Percentiles rank a stretch among this genome's conserved stretches.
Evolutionary conservation across 2,329 filamentous ascomycete genomes (phyloP).

Genomic region (Ophiostoma sp.): DNA sequence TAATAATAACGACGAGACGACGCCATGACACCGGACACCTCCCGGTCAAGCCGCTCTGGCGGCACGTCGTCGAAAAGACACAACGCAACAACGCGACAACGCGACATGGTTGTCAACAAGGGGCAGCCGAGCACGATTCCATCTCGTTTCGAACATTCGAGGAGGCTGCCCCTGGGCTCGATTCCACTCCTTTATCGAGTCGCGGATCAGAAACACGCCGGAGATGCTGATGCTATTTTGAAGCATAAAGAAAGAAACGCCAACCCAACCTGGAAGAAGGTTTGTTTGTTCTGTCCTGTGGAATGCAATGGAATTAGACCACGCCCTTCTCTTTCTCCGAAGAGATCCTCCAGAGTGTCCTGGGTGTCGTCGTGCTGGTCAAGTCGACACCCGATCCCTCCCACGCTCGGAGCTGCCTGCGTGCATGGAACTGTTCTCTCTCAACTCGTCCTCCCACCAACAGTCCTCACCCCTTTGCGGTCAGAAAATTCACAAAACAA

Average conservation of each 20-base stretch:
- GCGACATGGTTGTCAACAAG: background rate
- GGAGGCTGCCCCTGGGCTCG: slow-evolving; percentile 12
- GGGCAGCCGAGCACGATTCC: background rate
- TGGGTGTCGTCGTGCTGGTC: slow-evolving; percentile 7
- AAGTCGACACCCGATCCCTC: background rate
- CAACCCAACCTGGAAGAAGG: background rate
- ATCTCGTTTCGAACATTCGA: background rate
- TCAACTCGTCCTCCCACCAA: background rate
- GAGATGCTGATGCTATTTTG: background rate
- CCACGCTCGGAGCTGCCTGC: slow-evolving; percentile 4
- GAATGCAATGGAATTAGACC: background rate
- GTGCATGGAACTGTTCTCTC: slow-evolving; percentile 1
- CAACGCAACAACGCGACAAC: background rate
- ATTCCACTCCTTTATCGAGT: slow-evolving; percentile 21
- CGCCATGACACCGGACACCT: background rate
- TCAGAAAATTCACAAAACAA: slow-evolving; percentile 2
- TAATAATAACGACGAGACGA: background rate
- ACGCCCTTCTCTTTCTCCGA: background rate
- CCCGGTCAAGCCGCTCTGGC: too few species aligned
- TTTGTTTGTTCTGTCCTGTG: background rate
- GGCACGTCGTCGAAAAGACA: background rate
- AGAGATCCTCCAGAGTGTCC: background rate
- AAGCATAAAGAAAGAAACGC: background rate
- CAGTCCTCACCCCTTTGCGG: background rate
- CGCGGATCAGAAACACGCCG: slow-evolving; percentile 19